A percentile compares a stretch with the other conserved stretches of the same genome.
phyloP scores from a whole-genome alignment of 169 alveolate species.

The Plasmodium sp. region DNA sequence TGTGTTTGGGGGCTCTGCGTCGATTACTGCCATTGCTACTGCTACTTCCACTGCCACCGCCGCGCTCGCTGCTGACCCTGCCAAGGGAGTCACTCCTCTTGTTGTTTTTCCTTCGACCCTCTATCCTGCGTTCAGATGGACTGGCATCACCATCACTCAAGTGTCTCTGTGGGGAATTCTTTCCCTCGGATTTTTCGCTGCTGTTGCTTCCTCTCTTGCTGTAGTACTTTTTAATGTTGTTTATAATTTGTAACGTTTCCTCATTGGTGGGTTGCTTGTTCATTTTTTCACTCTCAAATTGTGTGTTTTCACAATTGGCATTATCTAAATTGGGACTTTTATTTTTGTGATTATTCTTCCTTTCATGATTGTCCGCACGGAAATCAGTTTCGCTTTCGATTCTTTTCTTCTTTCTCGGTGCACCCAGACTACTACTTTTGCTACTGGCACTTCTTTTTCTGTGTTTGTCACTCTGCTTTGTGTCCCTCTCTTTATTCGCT shows the following conservation, averaged over 20 bases:
- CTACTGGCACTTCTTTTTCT: conserved; percentile 1
- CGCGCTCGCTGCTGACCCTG: background rate
- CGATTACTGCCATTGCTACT: background rate
- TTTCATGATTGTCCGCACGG: background rate
- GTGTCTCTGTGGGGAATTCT: background rate
- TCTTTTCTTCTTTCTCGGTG: conserved; percentile 2
- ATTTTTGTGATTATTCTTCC: background rate
- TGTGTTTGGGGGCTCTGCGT: background rate
- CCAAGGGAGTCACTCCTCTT: background rate
- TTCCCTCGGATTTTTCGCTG: background rate
- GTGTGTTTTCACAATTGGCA: background rate
- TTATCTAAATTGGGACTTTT: background rate
- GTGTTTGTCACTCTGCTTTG: background rate
- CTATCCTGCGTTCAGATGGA: background rate
- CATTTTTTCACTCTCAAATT: background rate
- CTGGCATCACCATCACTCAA: background rate
- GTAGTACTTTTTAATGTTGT: conserved; percentile 52
- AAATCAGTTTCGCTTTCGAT: background rate
- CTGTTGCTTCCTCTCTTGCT: conserved; percentile 8
- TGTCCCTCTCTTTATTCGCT: background rate
- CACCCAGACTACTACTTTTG: background rate
- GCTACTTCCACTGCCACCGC: background rate
- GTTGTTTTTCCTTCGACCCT: background rate
- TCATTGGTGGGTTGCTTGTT: background rate
- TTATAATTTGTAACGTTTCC: conserved; percentile 40